phyloP scores from a whole-genome alignment of 306 rosid genomes.

The Prunus mume region DNA sequence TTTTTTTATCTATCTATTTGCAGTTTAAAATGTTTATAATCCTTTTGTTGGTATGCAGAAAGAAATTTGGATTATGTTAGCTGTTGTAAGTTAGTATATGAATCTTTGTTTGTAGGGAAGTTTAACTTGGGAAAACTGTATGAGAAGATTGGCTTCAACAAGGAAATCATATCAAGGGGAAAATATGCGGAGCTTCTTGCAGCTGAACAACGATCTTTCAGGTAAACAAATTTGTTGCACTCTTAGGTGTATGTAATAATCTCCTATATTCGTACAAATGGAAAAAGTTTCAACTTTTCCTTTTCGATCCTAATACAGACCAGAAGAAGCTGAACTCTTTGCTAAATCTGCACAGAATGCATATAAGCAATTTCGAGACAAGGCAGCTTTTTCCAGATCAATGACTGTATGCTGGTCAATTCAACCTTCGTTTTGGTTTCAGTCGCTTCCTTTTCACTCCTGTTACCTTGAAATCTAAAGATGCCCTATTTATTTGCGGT shows the following conservation, averaged over 20 bases:
- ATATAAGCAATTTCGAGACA: constrained; percentile 82
- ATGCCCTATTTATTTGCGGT: constrained; percentile 10
- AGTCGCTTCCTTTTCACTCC: neutral
- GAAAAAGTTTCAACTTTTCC: neutral
- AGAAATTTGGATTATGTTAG: neutral
- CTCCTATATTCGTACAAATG: neutral
- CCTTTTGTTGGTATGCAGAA: neutral
- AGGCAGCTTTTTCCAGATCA: constrained; percentile 86
- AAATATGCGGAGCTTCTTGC: constrained; percentile 83
- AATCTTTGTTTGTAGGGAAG: constrained; percentile 52
- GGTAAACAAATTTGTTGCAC: constrained; percentile 38
- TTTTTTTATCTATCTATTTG: neutral
- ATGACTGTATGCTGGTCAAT: constrained; percentile 58
- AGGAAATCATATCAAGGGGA: constrained; percentile 89
- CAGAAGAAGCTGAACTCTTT: constrained; percentile 90
- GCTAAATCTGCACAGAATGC: constrained; percentile 69
- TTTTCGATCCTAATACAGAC: constrained; percentile 35
- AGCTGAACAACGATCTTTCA: constrained; percentile 89
- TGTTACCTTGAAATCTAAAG: neutral
- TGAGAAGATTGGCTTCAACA: constrained; percentile 96
- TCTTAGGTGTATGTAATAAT: neutral
- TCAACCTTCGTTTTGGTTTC: constrained; percentile 1
- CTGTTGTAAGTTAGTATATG: neutral
- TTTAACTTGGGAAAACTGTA: constrained; percentile 80
- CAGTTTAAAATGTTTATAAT: neutral